A percentile compares a stretch with the other conserved stretches of the same genome.
phyloP scores from a whole-genome alignment of 306 rosid species.

The Trifolium pratense region DNA sequence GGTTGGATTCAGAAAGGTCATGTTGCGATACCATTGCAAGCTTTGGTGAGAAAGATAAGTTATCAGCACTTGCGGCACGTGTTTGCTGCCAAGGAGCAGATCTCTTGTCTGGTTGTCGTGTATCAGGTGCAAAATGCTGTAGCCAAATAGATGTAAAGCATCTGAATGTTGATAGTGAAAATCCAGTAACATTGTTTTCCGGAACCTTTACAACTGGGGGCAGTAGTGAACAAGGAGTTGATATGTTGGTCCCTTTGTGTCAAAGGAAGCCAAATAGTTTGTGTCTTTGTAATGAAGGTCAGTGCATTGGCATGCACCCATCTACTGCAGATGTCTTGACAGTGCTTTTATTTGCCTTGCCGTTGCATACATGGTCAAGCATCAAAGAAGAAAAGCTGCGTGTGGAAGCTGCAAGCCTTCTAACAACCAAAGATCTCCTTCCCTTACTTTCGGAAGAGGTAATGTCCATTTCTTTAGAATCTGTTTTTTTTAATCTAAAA shows the following conservation, averaged over 20 bases:
- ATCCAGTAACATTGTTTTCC: slow-evolving; percentile 62
- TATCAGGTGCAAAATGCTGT: slow-evolving; percentile 48
- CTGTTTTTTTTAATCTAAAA: slow-evolving; percentile 10
- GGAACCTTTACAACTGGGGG: slow-evolving; percentile 67
- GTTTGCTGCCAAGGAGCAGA: slow-evolving; percentile 77
- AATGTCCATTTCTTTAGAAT: slow-evolving; percentile 24
- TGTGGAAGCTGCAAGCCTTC: slow-evolving; percentile 55
- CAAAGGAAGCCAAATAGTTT: slow-evolving; percentile 51
- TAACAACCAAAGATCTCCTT: slow-evolving; percentile 60
- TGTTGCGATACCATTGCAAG: slow-evolving; percentile 44
- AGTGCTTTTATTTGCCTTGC: slow-evolving; percentile 77
- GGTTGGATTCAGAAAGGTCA: slow-evolving; percentile 59
- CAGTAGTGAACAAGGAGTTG: slow-evolving; percentile 63
- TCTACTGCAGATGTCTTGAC: slow-evolving; percentile 78
- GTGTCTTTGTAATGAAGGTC: slow-evolving; percentile 61
- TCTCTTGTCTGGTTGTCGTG: slow-evolving; percentile 51
- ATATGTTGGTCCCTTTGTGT: slow-evolving; percentile 69
- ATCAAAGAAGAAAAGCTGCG: slow-evolving; percentile 64
- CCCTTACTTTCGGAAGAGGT: slow-evolving; percentile 84
- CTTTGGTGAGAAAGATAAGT: slow-evolving; percentile 41
- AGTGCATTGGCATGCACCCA: slow-evolving; percentile 80
- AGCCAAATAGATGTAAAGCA: slow-evolving; percentile 54
- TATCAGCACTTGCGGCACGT: slow-evolving; percentile 60
- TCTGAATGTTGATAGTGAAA: slow-evolving; percentile 53
- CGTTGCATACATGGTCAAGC: slow-evolving; percentile 73